Conservation (phyloP, 1,139 yeast species). For the Meyerozyma sp. region DNA sequence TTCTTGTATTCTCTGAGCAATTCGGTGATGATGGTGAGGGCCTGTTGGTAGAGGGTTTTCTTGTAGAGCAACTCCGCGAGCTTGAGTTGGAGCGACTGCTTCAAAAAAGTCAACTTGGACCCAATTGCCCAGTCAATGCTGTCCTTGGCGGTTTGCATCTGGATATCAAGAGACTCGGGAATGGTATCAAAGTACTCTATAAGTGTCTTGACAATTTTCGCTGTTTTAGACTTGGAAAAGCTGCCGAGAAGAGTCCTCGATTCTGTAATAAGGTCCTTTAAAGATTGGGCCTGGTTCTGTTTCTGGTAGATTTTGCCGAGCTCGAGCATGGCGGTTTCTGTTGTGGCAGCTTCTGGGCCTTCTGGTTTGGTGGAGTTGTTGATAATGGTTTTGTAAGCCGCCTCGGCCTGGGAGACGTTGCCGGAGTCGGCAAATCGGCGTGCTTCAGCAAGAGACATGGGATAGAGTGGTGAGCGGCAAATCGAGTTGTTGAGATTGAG, state of each 20-base stretch:
- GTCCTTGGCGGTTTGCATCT: conserved; percentile 69
- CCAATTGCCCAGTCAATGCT: conserved; percentile 84
- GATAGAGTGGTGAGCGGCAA: background rate
- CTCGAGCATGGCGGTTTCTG: conserved; percentile 57
- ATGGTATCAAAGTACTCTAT: conserved; percentile 74
- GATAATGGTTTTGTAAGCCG: conserved; percentile 1
- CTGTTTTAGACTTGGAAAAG: conserved; percentile 91
- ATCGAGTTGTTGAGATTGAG: background rate
- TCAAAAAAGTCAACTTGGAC: conserved; percentile 80
- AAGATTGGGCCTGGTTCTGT: conserved; percentile 40
- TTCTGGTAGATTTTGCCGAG: conserved; percentile 55
- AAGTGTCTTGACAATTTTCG: conserved; percentile 73
- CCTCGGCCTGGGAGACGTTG: conserved; percentile 1
- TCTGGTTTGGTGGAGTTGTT: background rate
- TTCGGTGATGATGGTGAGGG: conserved; percentile 65
- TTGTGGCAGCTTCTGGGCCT: conserved; percentile 4
- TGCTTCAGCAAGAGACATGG: conserved; percentile 1
- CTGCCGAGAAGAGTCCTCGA: conserved; percentile 66
- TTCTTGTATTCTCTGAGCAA: conserved; percentile 83
- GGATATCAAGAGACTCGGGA: conserved; percentile 64
- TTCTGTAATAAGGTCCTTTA: conserved; percentile 59
- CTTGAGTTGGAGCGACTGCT: conserved; percentile 83
- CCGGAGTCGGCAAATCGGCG: background rate
- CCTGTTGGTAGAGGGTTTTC: conserved; percentile 62
- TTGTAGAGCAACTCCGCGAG: conserved; percentile 70